Evolutionary conservation across 108 stramenopile genomes (phyloP), one percentile per base, ranked within the genome.

Genomic region (Parmales sp.): DNA sequence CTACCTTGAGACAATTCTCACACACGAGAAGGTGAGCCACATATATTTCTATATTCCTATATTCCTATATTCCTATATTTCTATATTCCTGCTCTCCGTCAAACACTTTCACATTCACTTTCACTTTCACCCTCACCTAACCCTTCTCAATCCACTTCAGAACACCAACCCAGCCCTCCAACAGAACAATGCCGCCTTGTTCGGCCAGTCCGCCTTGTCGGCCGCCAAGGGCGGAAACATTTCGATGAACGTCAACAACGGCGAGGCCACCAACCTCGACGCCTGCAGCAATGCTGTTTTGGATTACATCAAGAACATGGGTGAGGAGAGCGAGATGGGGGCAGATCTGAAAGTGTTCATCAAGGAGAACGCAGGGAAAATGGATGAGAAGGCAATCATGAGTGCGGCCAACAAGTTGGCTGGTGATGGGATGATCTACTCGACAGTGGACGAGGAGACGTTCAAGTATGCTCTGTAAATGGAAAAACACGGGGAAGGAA

Each of bases 351-450:
- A 4, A 7, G 29, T 34, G 2, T 69, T 84, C 34, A 8, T 36
- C 18, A 18, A 44, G 18, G 37, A 71, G 37, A 18, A 54, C 1
- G 54, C 54, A 7, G 69, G 74, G 13, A 54, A 69, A 50, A 78
- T 72, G 65, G 65, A 69, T 23, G 81, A 78, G 65, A 26, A 38
- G 20, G 86, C 83, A 18, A 74, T 92, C 60, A 77, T 76, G 49
- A 50, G 70, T 9, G 76, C 69, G 16, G 74, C 88, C 43, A 72
- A 78, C 13, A 0, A 72, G 31, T 74, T 92, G 8, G 80, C 84
- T 7, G 75, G 76, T 37, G 88, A 92, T 37, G 90, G 90, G 22
- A 67, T 77, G 20, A 80, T 92, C 48, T 92, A 92, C 71, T 87
- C 88, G 1, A 89, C 88, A 0, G 75, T 84, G 43, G 80, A 85